Base-by-base conservation (phyloP, 257 asterid genomes). In the Gardenia jasminoides region DNA sequence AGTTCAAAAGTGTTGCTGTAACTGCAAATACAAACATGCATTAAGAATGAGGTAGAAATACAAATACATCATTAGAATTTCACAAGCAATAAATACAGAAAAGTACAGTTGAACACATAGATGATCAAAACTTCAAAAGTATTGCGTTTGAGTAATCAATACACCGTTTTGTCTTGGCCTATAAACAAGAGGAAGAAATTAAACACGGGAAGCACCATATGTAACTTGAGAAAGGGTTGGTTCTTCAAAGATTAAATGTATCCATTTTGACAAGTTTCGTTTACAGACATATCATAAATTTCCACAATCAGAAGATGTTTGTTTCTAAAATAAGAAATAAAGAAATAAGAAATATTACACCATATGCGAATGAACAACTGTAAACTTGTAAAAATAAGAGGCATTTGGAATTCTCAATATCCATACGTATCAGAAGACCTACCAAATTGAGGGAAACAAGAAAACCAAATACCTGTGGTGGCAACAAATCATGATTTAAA, bases 1-100 rank as follows among this genome's bases (percentile, higher is more conserved):
- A 96, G 87, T 92, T 96, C 86, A 90, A 86, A 86, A 96, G 96
- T 79, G 97, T 94, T 46, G 92, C 94, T 24, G 89, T 90, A 82
- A 96, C 99, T 96, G 97, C 92, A 80, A 75, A 56, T 72, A 80
- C 72, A 64, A 54, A 47, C 30, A 54, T 47, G 59, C 56, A 61
- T 62, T 15, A 24, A 24, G 11, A 75, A 9, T 41, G 54, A 68
- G 69, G 74, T 33, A 26, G 67, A 28, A 74, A 50, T 6, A 44
- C 46, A 1, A 20, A 26, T 13, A n/a, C 61, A 41, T 13, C 20
- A 7, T 59, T 46, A 31, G 28, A 48, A 44, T 2, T 62, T 76
- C 71, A 76, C 44, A 74, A 74, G 28, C 11, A 30, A 74, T 9
- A 0, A 59, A 26, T 75, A 46, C 61, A 58, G n/a, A n/a, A 41